Evolutionary conservation across 768 basidiomycete genomes (phyloP), one percentile per base, ranked within the genome.

Genomic region (Lactifluus volemus): DNA sequence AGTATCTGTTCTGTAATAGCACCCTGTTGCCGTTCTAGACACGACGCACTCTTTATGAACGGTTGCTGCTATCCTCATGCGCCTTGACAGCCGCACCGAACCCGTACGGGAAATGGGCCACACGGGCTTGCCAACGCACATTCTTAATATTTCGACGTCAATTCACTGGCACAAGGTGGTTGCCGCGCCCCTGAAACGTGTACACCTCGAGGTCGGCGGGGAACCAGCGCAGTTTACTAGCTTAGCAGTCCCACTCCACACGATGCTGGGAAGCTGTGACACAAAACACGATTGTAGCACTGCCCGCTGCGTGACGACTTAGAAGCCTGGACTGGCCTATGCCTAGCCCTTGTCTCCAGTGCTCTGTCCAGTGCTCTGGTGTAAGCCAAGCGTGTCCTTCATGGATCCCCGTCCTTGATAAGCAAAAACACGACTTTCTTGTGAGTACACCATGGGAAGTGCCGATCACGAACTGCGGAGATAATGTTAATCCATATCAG

Each of bases 101-200:
- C 60, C 42, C 45, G 21, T 32, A 34, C 50, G 49, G 50, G 36
- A n/a, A 44, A 51, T 21, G 42, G 29, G 42, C 38, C 30, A 36
- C 34, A 8, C 29, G 2, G 42, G 44, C 42, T 47, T 47, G 44
- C 50, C 45, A 17, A 50, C 55, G 44, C 60, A 53, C 44, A 45
- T n/a, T n/a, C 55, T 48, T 57, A 61, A 61, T 48, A 47, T n/a
- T 12, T 21, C 49, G 58, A 58, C 51, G 32, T 21, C 9, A 53
- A 9, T 53, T 58, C 39, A 53, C 61, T 57, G 10, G 34, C 34
- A 36, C 34, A 6, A 54, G 55, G 61, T 42, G 38, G 47, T 54
- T 42, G 47, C 61, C 52, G 61, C 48, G 56, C 61, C 52, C 52
- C 39, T 42, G 47, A 36, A 63, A 58, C 61, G 52, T 63, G 61